These are phyloP conservation scores for Termitomyces sp. DNA, from an alignment of 768 basidiomycete species.

Conservation along the genomic window DNA sequence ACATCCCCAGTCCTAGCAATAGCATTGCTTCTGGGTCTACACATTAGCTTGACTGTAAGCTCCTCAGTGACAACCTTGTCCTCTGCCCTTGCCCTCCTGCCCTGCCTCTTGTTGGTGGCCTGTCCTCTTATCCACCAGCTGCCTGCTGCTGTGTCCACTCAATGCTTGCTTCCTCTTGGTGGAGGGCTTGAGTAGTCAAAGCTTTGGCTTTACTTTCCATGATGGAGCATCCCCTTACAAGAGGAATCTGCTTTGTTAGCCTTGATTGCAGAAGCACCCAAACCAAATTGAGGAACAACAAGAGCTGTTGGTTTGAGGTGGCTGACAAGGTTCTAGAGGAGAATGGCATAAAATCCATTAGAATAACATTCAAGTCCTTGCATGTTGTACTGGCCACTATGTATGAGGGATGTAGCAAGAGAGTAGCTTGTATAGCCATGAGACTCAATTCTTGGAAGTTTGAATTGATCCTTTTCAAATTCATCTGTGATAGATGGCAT, in stretches of 20 bases:
- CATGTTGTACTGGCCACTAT: not conserved
- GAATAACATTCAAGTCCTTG: not conserved
- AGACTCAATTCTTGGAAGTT: not conserved
- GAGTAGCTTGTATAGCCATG: slow-evolving; percentile 2
- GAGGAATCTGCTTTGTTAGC: not conserved
- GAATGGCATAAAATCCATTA: not conserved
- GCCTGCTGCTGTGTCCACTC: too few relatives aligned
- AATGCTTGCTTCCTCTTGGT: too few relatives aligned
- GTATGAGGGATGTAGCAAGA: not conserved
- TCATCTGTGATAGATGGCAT: not conserved
- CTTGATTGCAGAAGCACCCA: not conserved
- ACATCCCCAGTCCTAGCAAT: too few relatives aligned
- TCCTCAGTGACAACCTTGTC: too few relatives aligned
- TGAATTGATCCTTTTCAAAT: not conserved
- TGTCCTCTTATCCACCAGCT: too few relatives aligned
- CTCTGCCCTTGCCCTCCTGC: too few relatives aligned
- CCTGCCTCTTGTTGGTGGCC: too few relatives aligned
- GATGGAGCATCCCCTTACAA: too few relatives aligned
- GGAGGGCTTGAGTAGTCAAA: too few relatives aligned
- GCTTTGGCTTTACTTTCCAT: too few relatives aligned
- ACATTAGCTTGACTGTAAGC: too few relatives aligned
- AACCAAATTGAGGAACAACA: not conserved
- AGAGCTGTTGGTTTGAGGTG: not conserved
- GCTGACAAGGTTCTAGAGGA: not conserved
- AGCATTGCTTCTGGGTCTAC: too few relatives aligned